These are phyloP conservation scores for Alternaria gaisen DNA, from an alignment of 2,329 filamentous ascomycete genomes.

Conservation along the genomic window DNA sequence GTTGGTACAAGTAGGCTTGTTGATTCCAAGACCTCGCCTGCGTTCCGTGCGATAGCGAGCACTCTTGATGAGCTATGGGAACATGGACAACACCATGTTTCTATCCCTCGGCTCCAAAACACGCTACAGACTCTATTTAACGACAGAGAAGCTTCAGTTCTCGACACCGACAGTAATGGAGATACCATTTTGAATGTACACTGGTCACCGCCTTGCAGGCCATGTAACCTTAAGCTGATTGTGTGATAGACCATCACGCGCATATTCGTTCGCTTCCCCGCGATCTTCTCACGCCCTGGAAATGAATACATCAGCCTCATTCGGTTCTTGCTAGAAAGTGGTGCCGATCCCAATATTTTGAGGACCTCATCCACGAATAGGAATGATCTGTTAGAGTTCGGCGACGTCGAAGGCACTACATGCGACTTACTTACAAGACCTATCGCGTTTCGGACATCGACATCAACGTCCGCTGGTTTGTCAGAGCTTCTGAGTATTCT, in stretches of 20 bases:
- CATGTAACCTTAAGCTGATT: not conserved
- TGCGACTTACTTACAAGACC: not conserved
- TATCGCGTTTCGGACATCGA: not conserved
- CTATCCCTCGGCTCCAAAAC: not conserved
- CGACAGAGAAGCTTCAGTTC: not conserved
- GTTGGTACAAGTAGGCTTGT: not conserved
- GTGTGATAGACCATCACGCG: not conserved
- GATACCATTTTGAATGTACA: not conserved
- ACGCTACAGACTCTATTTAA: not conserved
- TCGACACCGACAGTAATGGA: not conserved
- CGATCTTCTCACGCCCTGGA: not conserved
- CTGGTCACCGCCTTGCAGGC: fast-evolving
- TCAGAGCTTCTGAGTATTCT: not conserved
- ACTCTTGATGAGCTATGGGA: not conserved
- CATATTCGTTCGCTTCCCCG: not conserved
- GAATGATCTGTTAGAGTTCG: too few species aligned
- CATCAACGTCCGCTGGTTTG: too few species aligned
- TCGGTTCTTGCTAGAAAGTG: fast-evolving
- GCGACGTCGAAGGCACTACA: not conserved
- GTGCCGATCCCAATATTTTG: not conserved
- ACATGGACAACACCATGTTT: not conserved
- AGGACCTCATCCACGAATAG: not conserved
- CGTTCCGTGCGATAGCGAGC: not conserved
- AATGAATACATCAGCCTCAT: not conserved
- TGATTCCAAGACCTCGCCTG: not conserved